Conservation (phyloP, 768 basidiomycete genomes). For the Rhodotorula graminis region DNA sequence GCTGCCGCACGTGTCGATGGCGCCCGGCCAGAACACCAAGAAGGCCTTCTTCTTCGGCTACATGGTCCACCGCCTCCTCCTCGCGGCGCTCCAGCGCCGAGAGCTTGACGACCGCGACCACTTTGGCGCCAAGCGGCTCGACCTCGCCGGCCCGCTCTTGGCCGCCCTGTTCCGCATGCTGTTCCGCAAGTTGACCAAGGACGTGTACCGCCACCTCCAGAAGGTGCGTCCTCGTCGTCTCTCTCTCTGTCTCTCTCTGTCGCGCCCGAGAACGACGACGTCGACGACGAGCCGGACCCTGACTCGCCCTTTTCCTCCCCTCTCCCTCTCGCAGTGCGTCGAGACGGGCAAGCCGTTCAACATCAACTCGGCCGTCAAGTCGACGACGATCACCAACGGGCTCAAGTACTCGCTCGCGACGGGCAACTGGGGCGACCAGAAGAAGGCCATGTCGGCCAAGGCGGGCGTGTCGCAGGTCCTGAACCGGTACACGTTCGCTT, state of each 20-base stretch:
- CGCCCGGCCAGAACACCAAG: conserved; percentile 91
- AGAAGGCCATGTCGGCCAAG: conserved; percentile 95
- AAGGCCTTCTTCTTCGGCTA: conserved; percentile 99
- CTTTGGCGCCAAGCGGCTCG: conserved; percentile 95
- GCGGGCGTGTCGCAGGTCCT: conserved; percentile 98
- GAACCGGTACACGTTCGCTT: conserved; percentile 97
- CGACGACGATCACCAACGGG: conserved; percentile 95
- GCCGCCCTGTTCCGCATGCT: conserved; percentile 98
- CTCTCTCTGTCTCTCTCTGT: too few relatives aligned
- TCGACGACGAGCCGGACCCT: neutral
- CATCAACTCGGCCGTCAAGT: conserved; percentile 83
- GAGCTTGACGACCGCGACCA: conserved; percentile 99
- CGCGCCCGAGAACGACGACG: neutral
- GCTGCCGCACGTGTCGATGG: conserved; percentile 93
- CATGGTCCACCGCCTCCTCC: conserved; percentile 93
- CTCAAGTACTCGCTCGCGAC: conserved; percentile 96
- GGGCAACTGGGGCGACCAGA: conserved; percentile 99
- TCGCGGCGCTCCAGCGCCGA: conserved; percentile 87
- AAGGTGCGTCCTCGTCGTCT: conserved; percentile 60
- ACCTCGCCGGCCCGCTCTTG: conserved; percentile 88
- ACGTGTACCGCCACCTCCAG: conserved; percentile 93
- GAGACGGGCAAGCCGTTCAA: conserved; percentile 94
- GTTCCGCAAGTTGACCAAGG: conserved; percentile 91
- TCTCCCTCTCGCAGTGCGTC: conserved; percentile 63
- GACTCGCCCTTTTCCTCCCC: neutral